phyloP scores from a whole-genome alignment of 164 flowering plant species.

The Berberis thunbergii region DNA sequence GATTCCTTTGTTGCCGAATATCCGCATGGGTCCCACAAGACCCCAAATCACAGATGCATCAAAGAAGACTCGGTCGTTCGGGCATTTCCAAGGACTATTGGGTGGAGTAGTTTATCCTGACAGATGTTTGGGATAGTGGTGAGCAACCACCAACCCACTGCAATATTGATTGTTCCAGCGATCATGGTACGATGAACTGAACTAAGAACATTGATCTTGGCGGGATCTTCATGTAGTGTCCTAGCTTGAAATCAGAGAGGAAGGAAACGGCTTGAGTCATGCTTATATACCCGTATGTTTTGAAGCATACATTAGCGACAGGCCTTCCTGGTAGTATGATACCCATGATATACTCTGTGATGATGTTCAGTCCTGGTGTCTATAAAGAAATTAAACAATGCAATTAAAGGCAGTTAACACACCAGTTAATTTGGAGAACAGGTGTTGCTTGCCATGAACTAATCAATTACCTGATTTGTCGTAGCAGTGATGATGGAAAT shows the following conservation, averaged over 20 bases:
- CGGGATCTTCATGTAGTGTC: slow-evolving; percentile 85
- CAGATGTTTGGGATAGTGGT: slow-evolving; percentile 49
- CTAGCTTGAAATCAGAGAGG: slow-evolving; percentile 70
- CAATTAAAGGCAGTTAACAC: not conserved
- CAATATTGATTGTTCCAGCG: slow-evolving; percentile 54
- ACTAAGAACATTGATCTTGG: slow-evolving; percentile 75
- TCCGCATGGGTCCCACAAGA: slow-evolving; percentile 71
- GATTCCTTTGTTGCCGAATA: slow-evolving; percentile 63
- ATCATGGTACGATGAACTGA: slow-evolving; percentile 51
- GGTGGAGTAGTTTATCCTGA: slow-evolving; percentile 35
- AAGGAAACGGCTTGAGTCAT: slow-evolving; percentile 67
- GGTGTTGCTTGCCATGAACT: not conserved
- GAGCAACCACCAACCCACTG: slow-evolving; percentile 64
- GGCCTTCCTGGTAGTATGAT: slow-evolving; percentile 52
- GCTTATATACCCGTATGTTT: slow-evolving; percentile 70
- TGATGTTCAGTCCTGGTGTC: slow-evolving; percentile 70
- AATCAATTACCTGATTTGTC: slow-evolving; percentile 55
- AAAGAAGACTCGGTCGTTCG: slow-evolving; percentile 76
- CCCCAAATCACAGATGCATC: slow-evolving; percentile 98
- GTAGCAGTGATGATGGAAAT: slow-evolving; percentile 80
- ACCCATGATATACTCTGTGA: slow-evolving; percentile 72
- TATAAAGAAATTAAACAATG: slow-evolving; percentile 8
- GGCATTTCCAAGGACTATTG: slow-evolving; percentile 79
- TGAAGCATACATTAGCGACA: slow-evolving; percentile 73
- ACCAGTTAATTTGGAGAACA: not conserved